phyloP scores from a whole-genome alignment of 2,329 filamentous ascomycete species.

The Aureobasidium mangrovei region DNA sequence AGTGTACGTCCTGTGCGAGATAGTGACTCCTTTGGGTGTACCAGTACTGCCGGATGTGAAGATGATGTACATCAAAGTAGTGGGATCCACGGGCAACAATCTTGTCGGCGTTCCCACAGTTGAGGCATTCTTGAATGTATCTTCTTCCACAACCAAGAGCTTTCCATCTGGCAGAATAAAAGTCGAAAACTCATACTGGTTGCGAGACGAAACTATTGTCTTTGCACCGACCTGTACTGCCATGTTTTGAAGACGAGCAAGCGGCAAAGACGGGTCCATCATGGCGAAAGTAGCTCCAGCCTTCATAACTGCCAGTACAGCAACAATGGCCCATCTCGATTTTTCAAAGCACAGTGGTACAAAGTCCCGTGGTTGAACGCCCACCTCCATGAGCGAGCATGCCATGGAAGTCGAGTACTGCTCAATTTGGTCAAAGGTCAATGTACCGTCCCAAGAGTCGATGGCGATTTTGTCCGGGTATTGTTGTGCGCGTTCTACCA shows the following conservation, averaged over 20 bases:
- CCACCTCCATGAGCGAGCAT: conserved; percentile 10
- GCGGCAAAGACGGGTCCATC: conserved; percentile 22
- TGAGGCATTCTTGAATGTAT: not conserved
- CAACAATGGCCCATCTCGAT: conserved; percentile 23
- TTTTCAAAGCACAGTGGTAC: conserved; percentile 23
- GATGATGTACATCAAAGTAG: conserved; percentile 22
- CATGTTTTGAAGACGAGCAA: conserved; percentile 19
- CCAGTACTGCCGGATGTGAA: conserved; percentile 25
- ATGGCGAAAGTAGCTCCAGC: conserved; percentile 23
- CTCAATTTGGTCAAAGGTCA: conserved; percentile 23
- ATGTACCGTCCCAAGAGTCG: conserved; percentile 22
- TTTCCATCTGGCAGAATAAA: conserved; percentile 14
- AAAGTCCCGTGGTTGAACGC: conserved; percentile 14
- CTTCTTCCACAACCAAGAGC: conserved; percentile 15
- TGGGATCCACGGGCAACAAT: conserved; percentile 9
- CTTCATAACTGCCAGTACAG: conserved; percentile 25
- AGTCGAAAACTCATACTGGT: conserved; percentile 16
- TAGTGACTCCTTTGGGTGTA: conserved; percentile 21
- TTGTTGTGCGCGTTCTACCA: conserved; percentile 16
- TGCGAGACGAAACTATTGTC: conserved; percentile 15
- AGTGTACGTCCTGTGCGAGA: conserved; percentile 44
- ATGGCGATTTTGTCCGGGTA: conserved; percentile 20
- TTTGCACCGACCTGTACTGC: conserved; percentile 11
- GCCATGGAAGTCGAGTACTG: conserved; percentile 18
- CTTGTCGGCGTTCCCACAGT: not conserved